Conservation (phyloP, 2,329 filamentous ascomycete species). For the Alternaria gaisen region DNA sequence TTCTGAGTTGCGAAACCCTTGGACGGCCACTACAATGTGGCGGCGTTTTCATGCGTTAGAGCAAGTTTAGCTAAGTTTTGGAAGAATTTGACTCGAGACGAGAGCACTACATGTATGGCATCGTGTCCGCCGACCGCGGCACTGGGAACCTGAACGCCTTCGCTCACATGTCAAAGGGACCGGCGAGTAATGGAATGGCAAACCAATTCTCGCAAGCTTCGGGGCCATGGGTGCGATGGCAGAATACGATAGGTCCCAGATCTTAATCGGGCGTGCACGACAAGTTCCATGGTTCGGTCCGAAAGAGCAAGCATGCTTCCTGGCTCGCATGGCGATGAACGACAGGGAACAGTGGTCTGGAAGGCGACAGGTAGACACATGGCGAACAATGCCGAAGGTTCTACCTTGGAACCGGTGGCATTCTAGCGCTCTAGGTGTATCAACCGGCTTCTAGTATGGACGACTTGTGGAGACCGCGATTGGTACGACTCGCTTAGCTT, state of each 20-base stretch:
- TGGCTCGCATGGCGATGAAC: slow-evolving; percentile 10
- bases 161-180: slow-evolving; percentile 3
- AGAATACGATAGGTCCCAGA: not conserved
- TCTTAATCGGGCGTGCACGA: not conserved
- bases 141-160: not conserved
- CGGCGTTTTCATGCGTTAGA: slow-evolving; percentile 1
- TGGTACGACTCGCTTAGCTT: slow-evolving; percentile 10
- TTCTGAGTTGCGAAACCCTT: not conserved
- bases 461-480: not conserved
- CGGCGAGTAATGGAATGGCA: slow-evolving; percentile 1
- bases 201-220: not conserved
- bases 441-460: slow-evolving; percentile 4
- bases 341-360: slow-evolving; percentile 6
- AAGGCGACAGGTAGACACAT: not conserved
- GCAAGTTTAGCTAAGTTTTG: not conserved
- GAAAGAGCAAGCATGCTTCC: not conserved
- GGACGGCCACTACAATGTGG: slow-evolving; percentile 1
- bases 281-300: not conserved
- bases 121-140: slow-evolving; percentile 5
- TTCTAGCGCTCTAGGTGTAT: not conserved
- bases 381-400: slow-evolving; percentile 1
- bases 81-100: slow-evolving; percentile 2
- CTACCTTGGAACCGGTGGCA: not conserved
- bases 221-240: not conserved
- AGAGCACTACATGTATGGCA: not conserved